Base-by-base conservation (phyloP, 2,329 filamentous ascomycete genomes). In the Penicillium sp. region DNA sequence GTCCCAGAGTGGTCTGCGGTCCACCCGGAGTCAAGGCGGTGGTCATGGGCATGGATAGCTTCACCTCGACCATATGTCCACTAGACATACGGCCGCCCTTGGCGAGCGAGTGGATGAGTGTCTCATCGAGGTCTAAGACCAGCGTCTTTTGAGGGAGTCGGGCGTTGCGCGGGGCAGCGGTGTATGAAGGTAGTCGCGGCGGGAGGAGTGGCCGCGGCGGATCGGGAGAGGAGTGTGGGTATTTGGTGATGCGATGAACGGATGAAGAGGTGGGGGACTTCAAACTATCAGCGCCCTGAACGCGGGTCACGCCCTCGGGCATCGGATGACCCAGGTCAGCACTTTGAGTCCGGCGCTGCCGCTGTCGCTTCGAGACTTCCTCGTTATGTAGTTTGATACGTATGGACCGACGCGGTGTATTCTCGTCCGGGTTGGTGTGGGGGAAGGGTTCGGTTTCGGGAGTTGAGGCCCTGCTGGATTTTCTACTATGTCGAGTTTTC, bases 21-120 rank as follows among this genome's bases (percentile, higher is more conserved):
- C 85, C 86, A 8, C 71, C 71, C 1, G 71, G 64, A 5, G 71
- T 64, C 51, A 74, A 62, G 23, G 75, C 65, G 16, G 71, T 70
- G 10, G 69, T 68, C 60, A 76, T 72, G 24, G 75, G 74, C 37
- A 74, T 68, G 26, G 76, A 67, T 56, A 96, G 82, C 66, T 92
- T 92, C 60, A 99, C 94, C 77, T 99, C 94, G 48, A 99, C 92
- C 94, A 99, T 99, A 76, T 99, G 94, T 16, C 94, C 94, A 18
- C 91, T 93, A 66, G 91, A 93, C 88, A 96, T 96, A 55, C 93
- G 86, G 49, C 93, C 92, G 26, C 94, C 94, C 72, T 97, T 97
- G 56, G 93, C 92, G 83, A 97, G 92, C 74, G 92, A 97, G 80
- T 99, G 94, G 63, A 99, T 99, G 63, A 99, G 78, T 0, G 94